Conservation (phyloP, 2,329 filamentous ascomycete genomes). For the Hypoxylon sp. region DNA sequence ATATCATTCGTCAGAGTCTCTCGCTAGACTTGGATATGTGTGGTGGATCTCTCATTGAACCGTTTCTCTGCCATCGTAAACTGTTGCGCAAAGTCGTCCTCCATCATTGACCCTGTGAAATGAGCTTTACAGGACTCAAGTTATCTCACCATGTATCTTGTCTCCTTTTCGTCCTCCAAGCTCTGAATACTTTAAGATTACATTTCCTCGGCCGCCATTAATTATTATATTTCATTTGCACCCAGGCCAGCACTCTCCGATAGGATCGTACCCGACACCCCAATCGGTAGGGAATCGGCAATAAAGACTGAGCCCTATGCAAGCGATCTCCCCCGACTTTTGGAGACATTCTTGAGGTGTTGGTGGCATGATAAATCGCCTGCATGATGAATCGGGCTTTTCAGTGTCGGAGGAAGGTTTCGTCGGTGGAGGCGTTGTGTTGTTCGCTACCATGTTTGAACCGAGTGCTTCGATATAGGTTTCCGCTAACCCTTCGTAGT, state of each 20-base stretch:
- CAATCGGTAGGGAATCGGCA: slow-evolving; percentile 35
- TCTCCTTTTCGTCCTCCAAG: neutral
- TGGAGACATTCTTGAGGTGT: slow-evolving; percentile 26
- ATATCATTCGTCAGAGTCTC: neutral
- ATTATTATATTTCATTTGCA: slow-evolving; percentile 21
- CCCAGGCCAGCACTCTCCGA: slow-evolving; percentile 36
- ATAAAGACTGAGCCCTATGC: slow-evolving; percentile 28
- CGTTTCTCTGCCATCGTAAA: no score
- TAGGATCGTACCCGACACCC: slow-evolving; percentile 32
- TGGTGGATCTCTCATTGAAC: no score
- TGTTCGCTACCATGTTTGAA: slow-evolving; percentile 31
- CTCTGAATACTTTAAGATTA: neutral
- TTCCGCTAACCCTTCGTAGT: slow-evolving; percentile 27
- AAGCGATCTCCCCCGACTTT: slow-evolving; percentile 31
- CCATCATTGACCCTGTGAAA: neutral
- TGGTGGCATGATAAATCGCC: slow-evolving; percentile 33
- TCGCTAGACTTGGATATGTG: no score
- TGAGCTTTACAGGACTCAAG: no score
- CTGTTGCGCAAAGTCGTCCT: neutral
- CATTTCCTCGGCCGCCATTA: neutral
- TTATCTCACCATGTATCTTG: neutral
- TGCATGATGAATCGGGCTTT: slow-evolving; percentile 17
- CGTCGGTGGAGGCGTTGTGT: slow-evolving; percentile 9
- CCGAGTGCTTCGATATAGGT: slow-evolving; percentile 28
- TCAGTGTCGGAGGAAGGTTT: slow-evolving; percentile 1